These are phyloP conservation scores for Lepidium campestre DNA, from an alignment of 441 rosid species.

Conservation along the genomic window DNA sequence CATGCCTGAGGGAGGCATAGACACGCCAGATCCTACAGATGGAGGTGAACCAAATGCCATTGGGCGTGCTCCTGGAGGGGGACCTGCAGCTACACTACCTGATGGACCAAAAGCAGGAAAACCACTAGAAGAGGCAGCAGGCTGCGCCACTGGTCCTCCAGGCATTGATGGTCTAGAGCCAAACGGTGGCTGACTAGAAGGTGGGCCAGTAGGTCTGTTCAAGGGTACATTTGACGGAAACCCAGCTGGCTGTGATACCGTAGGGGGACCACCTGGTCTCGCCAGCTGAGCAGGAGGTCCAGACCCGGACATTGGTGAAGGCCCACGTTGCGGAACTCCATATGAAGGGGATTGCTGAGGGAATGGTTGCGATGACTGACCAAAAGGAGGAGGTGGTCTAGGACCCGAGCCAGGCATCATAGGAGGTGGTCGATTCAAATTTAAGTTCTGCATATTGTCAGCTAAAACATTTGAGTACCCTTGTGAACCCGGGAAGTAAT, in stretches of 20 bases:
- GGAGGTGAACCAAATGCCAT: constrained; percentile 37
- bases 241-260: constrained; percentile 41
- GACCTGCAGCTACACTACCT: constrained; percentile 21
- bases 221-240: constrained; percentile 25
- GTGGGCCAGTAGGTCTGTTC: constrained; percentile 27
- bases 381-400: constrained; percentile 46
- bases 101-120: constrained; percentile 24
- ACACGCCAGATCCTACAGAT: constrained; percentile 32
- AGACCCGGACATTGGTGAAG: constrained; percentile 31
- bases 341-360: constrained; percentile 45
- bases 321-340: constrained; percentile 34
- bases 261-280: constrained; percentile 49
- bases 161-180: constrained; percentile 66
- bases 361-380: constrained; percentile 52
- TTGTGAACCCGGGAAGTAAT: constrained; percentile 45
- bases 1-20: constrained; percentile 40
- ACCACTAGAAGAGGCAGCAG: constrained; percentile 34
- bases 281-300: constrained; percentile 45
- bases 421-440: constrained; percentile 46
- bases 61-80: constrained; percentile 42
- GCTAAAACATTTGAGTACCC: constrained; percentile 36
- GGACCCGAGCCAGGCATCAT: constrained; percentile 46
- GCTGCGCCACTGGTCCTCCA: constrained; percentile 33
- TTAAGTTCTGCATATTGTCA: constrained; percentile 62
- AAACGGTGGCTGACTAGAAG: constrained; percentile 36